These are phyloP conservation scores for Fagopyrum tataricum DNA, from an alignment of 148 eudicot species.

Conservation along the genomic window DNA sequence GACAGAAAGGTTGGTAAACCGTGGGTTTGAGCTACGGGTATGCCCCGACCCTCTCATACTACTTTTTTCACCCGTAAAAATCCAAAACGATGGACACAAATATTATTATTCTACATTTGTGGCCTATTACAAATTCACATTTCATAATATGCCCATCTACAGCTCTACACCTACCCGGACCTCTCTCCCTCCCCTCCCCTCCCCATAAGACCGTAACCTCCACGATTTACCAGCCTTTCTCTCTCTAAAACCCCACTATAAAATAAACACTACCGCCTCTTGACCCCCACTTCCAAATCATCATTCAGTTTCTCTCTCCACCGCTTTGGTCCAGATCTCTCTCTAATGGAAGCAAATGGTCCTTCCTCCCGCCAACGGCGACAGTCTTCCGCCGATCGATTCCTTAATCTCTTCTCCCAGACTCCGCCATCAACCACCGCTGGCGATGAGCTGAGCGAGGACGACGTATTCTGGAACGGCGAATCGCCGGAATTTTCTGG, in stretches of 20 bases:
- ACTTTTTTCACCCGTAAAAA: neutral
- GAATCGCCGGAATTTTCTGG: conserved; percentile 4
- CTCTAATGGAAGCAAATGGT: conserved; percentile 6
- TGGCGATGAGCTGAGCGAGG: conserved; percentile 20
- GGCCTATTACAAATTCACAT: neutral
- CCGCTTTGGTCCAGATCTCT: neutral
- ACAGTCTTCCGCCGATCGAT: conserved; percentile 12
- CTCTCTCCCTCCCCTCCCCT: neutral
- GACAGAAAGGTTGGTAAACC: conserved; percentile 3
- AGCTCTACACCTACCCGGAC: neutral
- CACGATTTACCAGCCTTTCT: conserved; percentile 2
- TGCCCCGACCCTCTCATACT: too few species aligned
- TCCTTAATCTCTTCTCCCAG: conserved; percentile 5
- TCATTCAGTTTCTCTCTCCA: conserved; percentile 1
- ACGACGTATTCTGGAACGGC: conserved; percentile 18
- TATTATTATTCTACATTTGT: neutral
- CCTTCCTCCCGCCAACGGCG: conserved; percentile 3
- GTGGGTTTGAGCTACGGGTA: too few species aligned
- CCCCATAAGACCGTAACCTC: neutral
- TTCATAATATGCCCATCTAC: neutral
- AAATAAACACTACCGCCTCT: conserved; percentile 1
- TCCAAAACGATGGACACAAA: neutral
- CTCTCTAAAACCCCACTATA: conserved; percentile 9
- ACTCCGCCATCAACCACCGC: neutral
- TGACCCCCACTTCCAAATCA: neutral